These are phyloP conservation scores for Lactifluus echinatus DNA, from an alignment of 768 basidiomycete species.

Conservation along the genomic window DNA sequence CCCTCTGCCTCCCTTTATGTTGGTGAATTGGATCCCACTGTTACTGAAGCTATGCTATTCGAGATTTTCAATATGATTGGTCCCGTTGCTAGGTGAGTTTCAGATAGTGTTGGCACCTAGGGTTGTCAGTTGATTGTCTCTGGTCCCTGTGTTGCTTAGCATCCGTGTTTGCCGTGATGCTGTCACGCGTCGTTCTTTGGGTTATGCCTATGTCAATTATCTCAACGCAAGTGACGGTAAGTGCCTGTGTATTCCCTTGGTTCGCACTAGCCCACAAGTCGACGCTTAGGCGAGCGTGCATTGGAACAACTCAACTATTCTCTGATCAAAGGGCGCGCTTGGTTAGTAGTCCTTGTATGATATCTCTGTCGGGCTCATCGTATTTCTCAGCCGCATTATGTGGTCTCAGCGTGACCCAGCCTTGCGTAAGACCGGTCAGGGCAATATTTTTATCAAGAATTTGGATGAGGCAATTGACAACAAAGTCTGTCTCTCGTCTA, in stretches of 20 bases:
- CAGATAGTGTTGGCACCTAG: background rate
- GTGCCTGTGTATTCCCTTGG: constrained; percentile 22
- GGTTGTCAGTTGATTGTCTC: constrained; percentile 6
- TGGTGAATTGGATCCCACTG: constrained; percentile 95
- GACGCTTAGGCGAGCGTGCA: constrained; percentile 77
- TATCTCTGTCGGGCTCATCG: background rate
- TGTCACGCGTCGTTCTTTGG: constrained; percentile 97
- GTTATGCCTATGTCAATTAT: constrained; percentile 99
- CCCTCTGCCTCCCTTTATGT: constrained; percentile 96
- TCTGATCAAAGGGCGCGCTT: constrained; percentile 94
- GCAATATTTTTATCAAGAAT: constrained; percentile 99
- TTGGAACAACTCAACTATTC: constrained; percentile 99
- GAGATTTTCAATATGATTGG: constrained; percentile 99
- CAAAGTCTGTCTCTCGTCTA: constrained; percentile 47
- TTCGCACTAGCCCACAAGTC: constrained; percentile 11
- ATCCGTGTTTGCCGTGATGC: constrained; percentile 99
- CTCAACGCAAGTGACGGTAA: constrained; percentile 88
- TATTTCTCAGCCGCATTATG: constrained; percentile 87
- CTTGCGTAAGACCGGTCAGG: constrained; percentile 97
- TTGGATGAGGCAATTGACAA: constrained; percentile 96
- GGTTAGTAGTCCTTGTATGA: constrained; percentile 41
- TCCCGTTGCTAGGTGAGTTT: constrained; percentile 84
- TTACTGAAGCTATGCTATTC: constrained; percentile 99
- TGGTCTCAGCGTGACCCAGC: constrained; percentile 99
- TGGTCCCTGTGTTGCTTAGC: constrained; percentile 32